Conservation (phyloP, 208 protist genomes). For the Trichomonas gallinae region DNA sequence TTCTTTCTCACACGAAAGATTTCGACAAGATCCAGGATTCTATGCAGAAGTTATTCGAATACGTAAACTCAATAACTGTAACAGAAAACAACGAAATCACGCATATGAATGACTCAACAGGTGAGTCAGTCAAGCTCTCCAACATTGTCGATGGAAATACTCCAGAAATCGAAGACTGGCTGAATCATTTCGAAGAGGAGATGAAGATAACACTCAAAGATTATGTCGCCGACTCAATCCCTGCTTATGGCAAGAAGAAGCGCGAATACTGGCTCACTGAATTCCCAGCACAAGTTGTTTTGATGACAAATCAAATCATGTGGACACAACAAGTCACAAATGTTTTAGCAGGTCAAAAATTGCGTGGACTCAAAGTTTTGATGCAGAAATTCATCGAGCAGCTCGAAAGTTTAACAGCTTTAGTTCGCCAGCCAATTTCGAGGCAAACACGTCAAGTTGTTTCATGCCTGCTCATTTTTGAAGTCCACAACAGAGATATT, state of each 20-base stretch:
- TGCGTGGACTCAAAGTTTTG: background rate
- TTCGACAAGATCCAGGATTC: background rate
- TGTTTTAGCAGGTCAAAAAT: conserved; percentile 47
- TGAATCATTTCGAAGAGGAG: conserved; percentile 69
- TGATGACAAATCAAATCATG: conserved; percentile 69
- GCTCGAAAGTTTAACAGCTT: background rate
- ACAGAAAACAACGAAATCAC: conserved; percentile 61
- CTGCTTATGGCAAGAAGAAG: conserved; percentile 37
- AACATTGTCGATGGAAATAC: conserved; percentile 65
- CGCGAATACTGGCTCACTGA: conserved; percentile 71
- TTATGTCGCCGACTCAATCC: background rate
- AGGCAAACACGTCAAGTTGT: background rate
- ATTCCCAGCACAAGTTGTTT: conserved; percentile 72
- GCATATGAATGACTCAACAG: conserved; percentile 76
- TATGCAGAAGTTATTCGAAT: conserved; percentile 12
- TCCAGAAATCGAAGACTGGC: conserved; percentile 85
- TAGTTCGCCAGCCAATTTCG: background rate
- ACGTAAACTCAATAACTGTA: background rate
- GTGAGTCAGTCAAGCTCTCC: conserved; percentile 73
- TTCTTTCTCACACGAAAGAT: conserved; percentile 56
- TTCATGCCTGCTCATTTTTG: conserved; percentile 32
- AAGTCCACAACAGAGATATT: conserved; percentile 68
- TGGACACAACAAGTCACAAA: conserved; percentile 72
- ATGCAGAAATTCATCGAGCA: conserved; percentile 41
- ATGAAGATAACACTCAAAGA: conserved; percentile 28